These are phyloP conservation scores for Hyaloscypha bicolor DNA, from an alignment of 495 filamentous ascomycete species.

Conservation along the genomic window DNA sequence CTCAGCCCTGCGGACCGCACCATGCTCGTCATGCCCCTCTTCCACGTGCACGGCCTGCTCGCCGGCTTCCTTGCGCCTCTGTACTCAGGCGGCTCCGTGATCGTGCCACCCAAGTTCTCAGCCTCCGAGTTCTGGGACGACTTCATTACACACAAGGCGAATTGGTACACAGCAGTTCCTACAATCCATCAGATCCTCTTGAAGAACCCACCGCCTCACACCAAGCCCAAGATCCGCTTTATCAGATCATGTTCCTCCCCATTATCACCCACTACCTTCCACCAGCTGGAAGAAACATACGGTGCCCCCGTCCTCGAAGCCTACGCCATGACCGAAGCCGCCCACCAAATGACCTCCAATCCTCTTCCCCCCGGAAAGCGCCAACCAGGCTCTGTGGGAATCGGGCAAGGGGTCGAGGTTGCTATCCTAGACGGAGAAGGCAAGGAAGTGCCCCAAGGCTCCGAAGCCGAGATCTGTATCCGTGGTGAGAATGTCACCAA, in stretches of 20 bases:
- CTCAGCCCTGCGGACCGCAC: constrained; percentile 70
- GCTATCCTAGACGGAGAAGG: constrained; percentile 70
- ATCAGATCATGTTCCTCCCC: constrained; percentile 86
- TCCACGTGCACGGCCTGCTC: constrained; percentile 85
- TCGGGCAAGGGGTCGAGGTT: constrained; percentile 81
- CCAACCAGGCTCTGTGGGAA: constrained; percentile 75
- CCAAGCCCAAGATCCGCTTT: constrained; percentile 75
- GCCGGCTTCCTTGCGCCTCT: constrained; percentile 79
- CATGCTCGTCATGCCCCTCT: constrained; percentile 87
- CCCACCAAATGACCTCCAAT: constrained; percentile 89
- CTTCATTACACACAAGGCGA: constrained; percentile 69
- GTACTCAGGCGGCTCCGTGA: constrained; percentile 68
- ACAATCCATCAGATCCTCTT: constrained; percentile 90
- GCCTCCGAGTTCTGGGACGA: constrained; percentile 79
- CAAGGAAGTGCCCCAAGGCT: constrained; percentile 60
- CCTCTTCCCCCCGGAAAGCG: constrained; percentile 73
- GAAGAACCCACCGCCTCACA: constrained; percentile 62
- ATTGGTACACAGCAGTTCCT: constrained; percentile 87
- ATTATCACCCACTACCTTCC: constrained; percentile 73
- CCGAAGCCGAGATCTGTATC: constrained; percentile 79
- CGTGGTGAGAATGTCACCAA: constrained; percentile 77
- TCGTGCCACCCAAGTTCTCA: constrained; percentile 77
- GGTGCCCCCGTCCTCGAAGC: constrained; percentile 82
- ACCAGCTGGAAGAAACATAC: constrained; percentile 71
- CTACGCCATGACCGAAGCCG: constrained; percentile 90